Percentiles rank a stretch among this genome's conserved stretches.
phyloP scores from a whole-genome alignment of 164 flowering plant genomes.

The Warburgia ugandensis region DNA sequence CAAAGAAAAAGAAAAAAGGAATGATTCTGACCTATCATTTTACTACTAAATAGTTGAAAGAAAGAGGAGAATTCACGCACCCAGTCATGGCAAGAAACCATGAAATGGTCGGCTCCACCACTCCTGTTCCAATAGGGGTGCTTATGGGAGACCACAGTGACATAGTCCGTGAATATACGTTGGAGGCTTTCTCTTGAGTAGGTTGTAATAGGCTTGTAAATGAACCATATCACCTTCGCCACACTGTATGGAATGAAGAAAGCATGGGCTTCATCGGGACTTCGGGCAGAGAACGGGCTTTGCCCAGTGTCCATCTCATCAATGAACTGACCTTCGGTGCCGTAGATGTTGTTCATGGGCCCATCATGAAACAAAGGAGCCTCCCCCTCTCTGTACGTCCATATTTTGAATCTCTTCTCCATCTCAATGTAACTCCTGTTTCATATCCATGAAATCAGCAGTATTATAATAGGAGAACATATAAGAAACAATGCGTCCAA shows the following conservation, averaged over 20 bases:
- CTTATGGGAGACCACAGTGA: constrained; percentile 29
- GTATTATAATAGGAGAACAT: too few species aligned
- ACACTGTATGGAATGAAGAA: constrained; percentile 58
- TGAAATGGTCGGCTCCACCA: constrained; percentile 57
- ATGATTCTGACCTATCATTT: not conserved
- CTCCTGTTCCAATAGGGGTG: constrained; percentile 62
- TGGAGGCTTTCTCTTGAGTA: constrained; percentile 29
- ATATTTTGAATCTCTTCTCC: constrained; percentile 61
- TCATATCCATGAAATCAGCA: too few species aligned
- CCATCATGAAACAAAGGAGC: constrained; percentile 47
- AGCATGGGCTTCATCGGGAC: constrained; percentile 47
- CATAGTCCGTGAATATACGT: constrained; percentile 28
- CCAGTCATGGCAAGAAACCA: constrained; percentile 76
- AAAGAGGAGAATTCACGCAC: constrained; percentile 19
- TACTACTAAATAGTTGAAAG: not conserved
- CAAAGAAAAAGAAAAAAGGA: too few species aligned
- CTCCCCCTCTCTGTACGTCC: constrained; percentile 64
- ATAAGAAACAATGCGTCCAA: too few species aligned
- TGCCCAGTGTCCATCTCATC: constrained; percentile 34
- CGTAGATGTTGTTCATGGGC: constrained; percentile 47
- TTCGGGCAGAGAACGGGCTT: constrained; percentile 29
- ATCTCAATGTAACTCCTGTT: constrained; percentile 72
- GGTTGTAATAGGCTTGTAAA: constrained; percentile 30
- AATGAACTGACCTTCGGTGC: constrained; percentile 58
- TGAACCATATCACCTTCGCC: constrained; percentile 23